These are phyloP conservation scores for Lactifluus hygrophoroides DNA, from an alignment of 768 basidiomycete genomes.

Conservation along the genomic window DNA sequence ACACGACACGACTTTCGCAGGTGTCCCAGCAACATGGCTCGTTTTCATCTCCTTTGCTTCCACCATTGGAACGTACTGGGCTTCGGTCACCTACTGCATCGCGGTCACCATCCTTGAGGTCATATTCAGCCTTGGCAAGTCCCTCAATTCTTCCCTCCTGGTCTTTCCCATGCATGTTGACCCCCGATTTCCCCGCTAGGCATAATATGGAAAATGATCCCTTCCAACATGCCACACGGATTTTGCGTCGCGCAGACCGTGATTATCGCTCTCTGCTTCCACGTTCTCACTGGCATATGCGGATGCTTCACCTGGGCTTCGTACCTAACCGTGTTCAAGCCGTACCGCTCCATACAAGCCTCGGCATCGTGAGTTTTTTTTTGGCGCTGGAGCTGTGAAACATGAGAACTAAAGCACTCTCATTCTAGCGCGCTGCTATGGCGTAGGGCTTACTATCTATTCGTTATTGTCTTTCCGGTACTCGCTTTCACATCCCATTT, in stretches of 20 bases:
- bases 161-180: conserved; percentile 1
- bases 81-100: conserved; percentile 39
- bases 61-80: conserved; percentile 39
- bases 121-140: conserved; percentile 51
- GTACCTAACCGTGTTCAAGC: conserved; percentile 18
- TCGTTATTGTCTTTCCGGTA: conserved; percentile 42
- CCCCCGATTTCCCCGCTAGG: conserved; percentile 30
- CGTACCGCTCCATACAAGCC: conserved; percentile 4
- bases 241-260: conserved; percentile 40
- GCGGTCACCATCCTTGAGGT: conserved; percentile 46
- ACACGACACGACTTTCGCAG: not conserved
- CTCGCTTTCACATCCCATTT: conserved; percentile 36
- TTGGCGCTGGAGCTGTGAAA: not conserved
- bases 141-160: not conserved
- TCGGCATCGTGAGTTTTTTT: conserved; percentile 10
- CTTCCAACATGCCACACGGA: conserved; percentile 43
- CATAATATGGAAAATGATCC: conserved; percentile 57
- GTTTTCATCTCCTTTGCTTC: conserved; percentile 39
- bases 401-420: not conserved
- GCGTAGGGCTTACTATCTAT: conserved; percentile 37
- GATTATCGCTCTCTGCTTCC: conserved; percentile 20
- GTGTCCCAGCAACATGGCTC: conserved; percentile 29
- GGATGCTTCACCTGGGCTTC: conserved; percentile 24
- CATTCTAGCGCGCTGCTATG: conserved; percentile 41
- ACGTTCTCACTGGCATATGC: conserved; percentile 22